Percentiles rank a stretch among this genome's conserved stretches.
phyloP scores from a whole-genome alignment of 2,329 filamentous ascomycete species.

The Dactylellina parvicollis region DNA sequence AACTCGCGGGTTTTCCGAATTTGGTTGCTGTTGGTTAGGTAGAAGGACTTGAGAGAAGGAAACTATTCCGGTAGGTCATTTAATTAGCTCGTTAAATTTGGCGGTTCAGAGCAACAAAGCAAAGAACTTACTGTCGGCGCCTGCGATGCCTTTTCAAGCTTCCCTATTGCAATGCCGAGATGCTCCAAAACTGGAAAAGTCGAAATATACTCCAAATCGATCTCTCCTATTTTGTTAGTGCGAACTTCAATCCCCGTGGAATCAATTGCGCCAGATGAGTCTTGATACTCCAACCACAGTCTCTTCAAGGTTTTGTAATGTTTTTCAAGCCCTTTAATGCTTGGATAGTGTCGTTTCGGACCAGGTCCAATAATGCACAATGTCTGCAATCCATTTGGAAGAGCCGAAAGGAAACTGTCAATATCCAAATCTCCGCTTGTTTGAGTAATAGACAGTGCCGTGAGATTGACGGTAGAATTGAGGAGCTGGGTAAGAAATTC shows the following conservation, averaged over 20 bases:
- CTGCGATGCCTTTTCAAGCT: not conserved
- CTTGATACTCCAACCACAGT: not conserved
- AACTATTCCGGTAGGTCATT: too few species aligned
- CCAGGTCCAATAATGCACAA: too few species aligned
- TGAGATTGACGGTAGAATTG: too few species aligned
- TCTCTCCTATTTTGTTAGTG: not conserved
- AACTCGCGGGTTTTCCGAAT: not conserved
- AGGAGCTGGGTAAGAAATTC: too few species aligned
- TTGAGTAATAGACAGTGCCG: too few species aligned
- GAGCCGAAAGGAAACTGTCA: too few species aligned
- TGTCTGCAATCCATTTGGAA: too few species aligned
- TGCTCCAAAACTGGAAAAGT: not conserved
- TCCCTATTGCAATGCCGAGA: not conserved
- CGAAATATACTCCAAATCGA: conserved; percentile 1
- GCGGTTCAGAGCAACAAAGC: not conserved
- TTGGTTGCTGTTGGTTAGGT: not conserved
- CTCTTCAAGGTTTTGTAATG: not conserved
- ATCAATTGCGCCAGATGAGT: too few species aligned
- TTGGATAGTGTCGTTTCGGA: too few species aligned
- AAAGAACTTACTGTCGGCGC: not conserved
- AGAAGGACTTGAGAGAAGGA: not conserved
- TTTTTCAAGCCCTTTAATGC: not conserved
- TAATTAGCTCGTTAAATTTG: not conserved
- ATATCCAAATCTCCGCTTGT: too few species aligned
- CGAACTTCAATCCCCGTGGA: not conserved